Evolutionary conservation across 345 rosid genomes (phyloP).

Genomic region (Cardiospermum halicacabum): DNA sequence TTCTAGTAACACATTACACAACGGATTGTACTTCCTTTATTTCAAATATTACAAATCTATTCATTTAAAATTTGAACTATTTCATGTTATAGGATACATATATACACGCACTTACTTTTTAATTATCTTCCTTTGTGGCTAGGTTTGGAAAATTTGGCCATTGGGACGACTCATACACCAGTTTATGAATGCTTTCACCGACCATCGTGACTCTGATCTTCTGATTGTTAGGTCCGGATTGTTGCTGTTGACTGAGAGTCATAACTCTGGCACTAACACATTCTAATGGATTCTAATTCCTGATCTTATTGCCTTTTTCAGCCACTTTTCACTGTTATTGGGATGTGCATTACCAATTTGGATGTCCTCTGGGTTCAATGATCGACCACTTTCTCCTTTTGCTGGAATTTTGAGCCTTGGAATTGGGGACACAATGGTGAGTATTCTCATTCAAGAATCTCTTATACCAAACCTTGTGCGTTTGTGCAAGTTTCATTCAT

Average conservation of each 20-base stretch:
- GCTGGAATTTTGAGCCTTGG: slow-evolving; percentile 98
- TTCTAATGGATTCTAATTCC: slow-evolving; percentile 9
- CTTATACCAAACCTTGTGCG: not conserved
- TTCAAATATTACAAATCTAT: slow-evolving; percentile 1
- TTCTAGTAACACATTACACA: not conserved
- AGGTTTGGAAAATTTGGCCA: slow-evolving; percentile 94
- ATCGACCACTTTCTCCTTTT: slow-evolving; percentile 90
- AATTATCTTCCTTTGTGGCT: slow-evolving; percentile 18
- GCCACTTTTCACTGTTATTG: slow-evolving; percentile 91
- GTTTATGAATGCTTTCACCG: slow-evolving; percentile 94
- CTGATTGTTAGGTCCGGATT: slow-evolving; percentile 73
- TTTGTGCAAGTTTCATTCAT: not conserved
- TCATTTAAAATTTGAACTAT: not conserved
- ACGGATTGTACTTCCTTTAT: slow-evolving; percentile 4
- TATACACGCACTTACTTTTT: too few relatives aligned
- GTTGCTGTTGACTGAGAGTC: slow-evolving; percentile 10
- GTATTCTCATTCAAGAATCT: slow-evolving; percentile 12
- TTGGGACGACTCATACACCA: slow-evolving; percentile 67
- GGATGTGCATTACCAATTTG: slow-evolving; percentile 98
- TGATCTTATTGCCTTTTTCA: slow-evolving; percentile 22
- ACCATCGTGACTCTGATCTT: slow-evolving; percentile 93
- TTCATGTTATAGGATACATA: not conserved
- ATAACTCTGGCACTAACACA: slow-evolving; percentile 1
- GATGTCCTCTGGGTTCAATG: slow-evolving; percentile 94
- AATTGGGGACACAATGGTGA: slow-evolving; percentile 97